phyloP scores from a whole-genome alignment of 2,329 filamentous ascomycete species.

The Penicillium sp. region DNA sequence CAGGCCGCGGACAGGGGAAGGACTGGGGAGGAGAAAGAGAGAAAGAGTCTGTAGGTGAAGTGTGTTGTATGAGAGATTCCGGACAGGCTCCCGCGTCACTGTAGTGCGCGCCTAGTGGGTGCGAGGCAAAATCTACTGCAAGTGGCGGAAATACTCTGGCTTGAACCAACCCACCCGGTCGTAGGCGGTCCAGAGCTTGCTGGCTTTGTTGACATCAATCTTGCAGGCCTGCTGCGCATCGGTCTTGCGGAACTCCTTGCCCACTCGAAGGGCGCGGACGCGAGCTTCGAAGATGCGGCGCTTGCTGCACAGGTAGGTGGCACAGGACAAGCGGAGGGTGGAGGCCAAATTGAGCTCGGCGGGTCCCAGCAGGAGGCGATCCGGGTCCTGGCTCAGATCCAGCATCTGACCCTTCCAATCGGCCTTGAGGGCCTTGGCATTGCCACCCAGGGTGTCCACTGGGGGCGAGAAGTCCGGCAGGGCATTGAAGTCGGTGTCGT shows the following conservation, averaged over 20 bases:
- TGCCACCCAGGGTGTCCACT: constrained; percentile 57
- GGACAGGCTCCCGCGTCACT: too few relatives aligned
- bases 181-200: constrained; percentile 84
- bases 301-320: constrained; percentile 88
- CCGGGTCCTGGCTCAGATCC: constrained; percentile 66
- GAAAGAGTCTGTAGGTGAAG: too few relatives aligned
- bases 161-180: constrained; percentile 82
- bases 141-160: constrained; percentile 43
- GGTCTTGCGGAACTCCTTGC: constrained; percentile 89
- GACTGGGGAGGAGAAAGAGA: too few relatives aligned
- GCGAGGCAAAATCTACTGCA: constrained; percentile 16
- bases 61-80: too few relatives aligned
- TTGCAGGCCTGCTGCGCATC: constrained; percentile 95
- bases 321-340: constrained; percentile 74
- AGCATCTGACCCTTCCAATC: constrained; percentile 81
- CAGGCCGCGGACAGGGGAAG: too few relatives aligned
- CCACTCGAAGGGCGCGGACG: constrained; percentile 58
- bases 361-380: constrained; percentile 64
- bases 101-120: background rate
- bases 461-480: constrained; percentile 70
- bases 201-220: constrained; percentile 97
- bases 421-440: constrained; percentile 67
- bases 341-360: constrained; percentile 73
- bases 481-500: constrained; percentile 73
- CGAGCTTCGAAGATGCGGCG: constrained; percentile 79